Base-by-base conservation (phyloP, 331 rosid species). In the Erythrophleum ivorense region DNA sequence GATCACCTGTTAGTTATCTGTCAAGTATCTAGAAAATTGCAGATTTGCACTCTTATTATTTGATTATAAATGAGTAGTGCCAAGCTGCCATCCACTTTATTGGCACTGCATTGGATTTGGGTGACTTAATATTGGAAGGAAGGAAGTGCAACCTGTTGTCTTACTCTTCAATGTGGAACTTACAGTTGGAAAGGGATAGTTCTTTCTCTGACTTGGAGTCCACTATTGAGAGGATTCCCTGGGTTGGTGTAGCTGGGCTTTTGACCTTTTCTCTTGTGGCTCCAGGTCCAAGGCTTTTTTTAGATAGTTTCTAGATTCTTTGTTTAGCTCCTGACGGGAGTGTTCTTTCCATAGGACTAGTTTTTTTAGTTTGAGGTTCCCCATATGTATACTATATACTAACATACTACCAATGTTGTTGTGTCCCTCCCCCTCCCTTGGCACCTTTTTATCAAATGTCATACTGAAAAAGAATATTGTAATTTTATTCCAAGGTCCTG, bases 401-500 rank as follows among this genome's bases (percentile, higher is more conserved):
- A 15, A 33, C 38, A 38, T 67, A 15, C 48, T 36, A 13, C 0
- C 13, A 24, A 33, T 45, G 34, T 69, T 31, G 1, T 40, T 12
- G 24, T 38, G 12, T 40, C 67, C 12, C 21, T 3, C 15, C 31
- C 33, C 41, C 33, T 48, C 16, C 68, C 29, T 2, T 2, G 31
- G 7, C 48, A 24, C 18, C 43, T 54, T 77, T 64, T 53, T 63
- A 68, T 76, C 66, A n/a, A 64, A 36, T 41, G 60, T 14, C 33
- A 18, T 63, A 41, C 18, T 78, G 33, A 49, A 0, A 64, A 78
- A 54, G 64, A 55, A 34, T 70, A 71, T 63, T 54, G 15, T 53
- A 54, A 21, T 76, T 77, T 33, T 52, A 57, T 70, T 80, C 50
- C 48, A 49, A 74, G 6, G 70, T 69, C 78, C 34, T 60, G 54